A percentile compares a stretch with the other conserved stretches of the same genome.
These are phyloP conservation scores for Mortierella antarctica DNA, from an alignment of 192 early-diverging fungal genomes.

Conservation along the genomic window DNA sequence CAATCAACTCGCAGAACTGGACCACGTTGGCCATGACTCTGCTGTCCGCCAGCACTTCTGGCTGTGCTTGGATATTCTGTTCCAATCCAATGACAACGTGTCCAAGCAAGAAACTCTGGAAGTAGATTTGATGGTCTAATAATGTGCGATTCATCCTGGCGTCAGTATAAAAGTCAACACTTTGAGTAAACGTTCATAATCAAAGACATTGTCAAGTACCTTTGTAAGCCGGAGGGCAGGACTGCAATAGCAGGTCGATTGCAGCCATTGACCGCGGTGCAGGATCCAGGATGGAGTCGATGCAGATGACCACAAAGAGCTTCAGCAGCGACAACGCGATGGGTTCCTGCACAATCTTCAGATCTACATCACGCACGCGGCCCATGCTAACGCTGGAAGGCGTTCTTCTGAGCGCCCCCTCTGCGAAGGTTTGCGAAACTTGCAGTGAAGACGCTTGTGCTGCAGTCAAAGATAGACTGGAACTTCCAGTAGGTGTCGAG, in stretches of 20 bases:
- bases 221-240: conserved; percentile 50
- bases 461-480: conserved; percentile 21
- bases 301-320: conserved; percentile 63
- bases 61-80: conserved; percentile 46
- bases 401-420: conserved; percentile 37
- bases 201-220: conserved; percentile 17
- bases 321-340: conserved; percentile 60
- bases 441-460: conserved; percentile 29
- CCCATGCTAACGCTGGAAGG: conserved; percentile 27
- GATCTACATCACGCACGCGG: conserved; percentile 41
- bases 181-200: neutral
- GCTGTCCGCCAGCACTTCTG: conserved; percentile 35
- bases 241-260: conserved; percentile 37
- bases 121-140: conserved; percentile 50
- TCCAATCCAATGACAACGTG: conserved; percentile 49
- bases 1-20: conserved; percentile 48
- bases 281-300: conserved; percentile 66
- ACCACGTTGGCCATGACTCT: conserved; percentile 45
- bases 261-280: conserved; percentile 21
- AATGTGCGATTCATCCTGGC: neutral
- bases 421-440: conserved; percentile 39
- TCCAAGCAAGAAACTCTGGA: conserved; percentile 44
- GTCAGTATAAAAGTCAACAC: neutral
- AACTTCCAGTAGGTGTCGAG: neutral
- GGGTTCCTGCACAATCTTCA: conserved; percentile 48